Evolutionary conservation across 768 basidiomycete species (phyloP), one percentile per base, ranked within the genome.

Genomic region (Mycena rebaudengoi): DNA sequence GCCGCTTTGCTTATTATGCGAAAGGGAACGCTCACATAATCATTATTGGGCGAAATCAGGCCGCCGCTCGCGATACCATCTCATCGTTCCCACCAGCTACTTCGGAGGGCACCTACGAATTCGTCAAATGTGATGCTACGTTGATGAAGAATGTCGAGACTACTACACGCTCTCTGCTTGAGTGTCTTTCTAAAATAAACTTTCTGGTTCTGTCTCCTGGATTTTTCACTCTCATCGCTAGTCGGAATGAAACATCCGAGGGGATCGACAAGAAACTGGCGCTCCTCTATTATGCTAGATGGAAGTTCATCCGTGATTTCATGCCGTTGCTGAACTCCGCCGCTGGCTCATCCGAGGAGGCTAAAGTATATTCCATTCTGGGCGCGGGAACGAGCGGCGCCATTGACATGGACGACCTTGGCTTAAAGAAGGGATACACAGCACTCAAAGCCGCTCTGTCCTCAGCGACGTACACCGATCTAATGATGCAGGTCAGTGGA

Each of bases 1-100:
- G 73, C 41, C 70, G n/a, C n/a, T n/a, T n/a, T n/a, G n/a, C n/a
- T n/a, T 64, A 70, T 20, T 71, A 79, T 67, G 77, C 79, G 5
- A 73, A 79, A 30, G 79, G 80, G 44, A 73, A 79, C 56, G 70
- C 77, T 20, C 78, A 80, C 56, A 80, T 82, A 67, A 72, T 82
- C 61, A 63, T 82, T 60, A 65, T 75, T 29, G 81, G 81, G 3
- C 75, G 80, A 52, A 80, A 80, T 65, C 64, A 73, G 39, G 58
- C 52, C 4, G 78, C 77, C 7, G 81, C 75, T 2, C 70, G 76
- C 40, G 41, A 63, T 10, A 73, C 77, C 66, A 75, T 82, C 64
- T 71, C 75, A 5, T 64, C 62, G 3, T 70, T 80, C 66, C 76
- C 75, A 11, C 66, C 73, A 30, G 41, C 49, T 29, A 20, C 57